A percentile compares a stretch with the other conserved stretches of the same genome.
Conservation (phyloP, 2,329 filamentous ascomycete species). For the Akanthomyces muscarius region DNA sequence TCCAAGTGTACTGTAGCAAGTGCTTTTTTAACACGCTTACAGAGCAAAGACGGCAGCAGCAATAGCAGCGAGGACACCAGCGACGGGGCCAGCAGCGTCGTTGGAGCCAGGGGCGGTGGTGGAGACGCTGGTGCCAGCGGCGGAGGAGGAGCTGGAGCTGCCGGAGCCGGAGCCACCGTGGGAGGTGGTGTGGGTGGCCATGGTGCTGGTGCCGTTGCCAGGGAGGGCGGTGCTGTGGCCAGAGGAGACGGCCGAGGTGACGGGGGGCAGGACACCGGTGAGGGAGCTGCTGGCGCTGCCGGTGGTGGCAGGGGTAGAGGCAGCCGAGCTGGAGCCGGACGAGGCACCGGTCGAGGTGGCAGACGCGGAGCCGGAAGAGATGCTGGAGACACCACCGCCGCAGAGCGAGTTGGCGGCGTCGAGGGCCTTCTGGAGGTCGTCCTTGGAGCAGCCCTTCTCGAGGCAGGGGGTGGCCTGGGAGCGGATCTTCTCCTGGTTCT, state of each 20-base stretch:
- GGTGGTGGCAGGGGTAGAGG: constrained; percentile 17
- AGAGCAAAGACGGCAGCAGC: constrained; percentile 31
- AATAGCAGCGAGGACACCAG: constrained; percentile 30
- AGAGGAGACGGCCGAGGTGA: constrained; percentile 6
- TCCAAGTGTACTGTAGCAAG: background rate
- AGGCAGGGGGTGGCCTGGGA: constrained; percentile 31
- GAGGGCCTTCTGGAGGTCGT: constrained; percentile 32
- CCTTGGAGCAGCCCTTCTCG: constrained; percentile 30
- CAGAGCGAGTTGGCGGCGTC: constrained; percentile 27
- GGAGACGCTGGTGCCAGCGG: background rate
- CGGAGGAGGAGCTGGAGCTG: background rate
- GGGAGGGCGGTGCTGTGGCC: constrained; percentile 5
- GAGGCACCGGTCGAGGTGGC: background rate
- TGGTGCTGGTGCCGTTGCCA: constrained; percentile 22
- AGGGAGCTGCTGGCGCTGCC: background rate
- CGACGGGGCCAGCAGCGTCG: constrained; percentile 23
- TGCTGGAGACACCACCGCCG: constrained; percentile 5
- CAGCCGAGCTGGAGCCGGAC: constrained; percentile 3
- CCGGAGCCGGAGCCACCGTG: background rate
- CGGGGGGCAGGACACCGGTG: constrained; percentile 3
- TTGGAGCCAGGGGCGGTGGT: background rate
- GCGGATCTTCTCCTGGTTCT: constrained; percentile 30
- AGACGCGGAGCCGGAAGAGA: constrained; percentile 13
- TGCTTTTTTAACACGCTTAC: constrained; percentile 22
- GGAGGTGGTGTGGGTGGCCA: constrained; percentile 25